A percentile compares a stretch with the other conserved stretches of the same genome.
Evolutionary conservation across 1,284 basidiomycete genomes (phyloP).

Genomic region (Xerocomus nothofagi): DNA sequence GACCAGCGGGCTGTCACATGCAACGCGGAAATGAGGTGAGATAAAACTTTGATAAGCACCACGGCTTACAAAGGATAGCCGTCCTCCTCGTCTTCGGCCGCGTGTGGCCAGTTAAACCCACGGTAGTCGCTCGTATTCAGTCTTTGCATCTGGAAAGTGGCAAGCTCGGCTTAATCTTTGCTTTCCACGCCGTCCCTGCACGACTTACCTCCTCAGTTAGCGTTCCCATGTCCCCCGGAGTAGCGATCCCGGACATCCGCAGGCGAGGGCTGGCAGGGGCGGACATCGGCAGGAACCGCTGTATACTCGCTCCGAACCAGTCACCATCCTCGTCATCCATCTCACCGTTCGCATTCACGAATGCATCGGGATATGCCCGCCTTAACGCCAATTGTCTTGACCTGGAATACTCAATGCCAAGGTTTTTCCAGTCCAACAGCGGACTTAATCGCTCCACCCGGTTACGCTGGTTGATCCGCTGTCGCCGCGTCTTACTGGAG

Average conservation of each 20-base stretch:
- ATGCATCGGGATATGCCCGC: slow-evolving; percentile 94
- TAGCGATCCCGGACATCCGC: slow-evolving; percentile 69
- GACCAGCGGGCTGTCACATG: slow-evolving; percentile 67
- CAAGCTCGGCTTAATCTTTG: neutral
- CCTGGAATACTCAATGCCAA: slow-evolving; percentile 97
- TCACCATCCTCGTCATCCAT: slow-evolving; percentile 50
- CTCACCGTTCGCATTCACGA: slow-evolving; percentile 56
- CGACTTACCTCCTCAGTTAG: slow-evolving; percentile 79
- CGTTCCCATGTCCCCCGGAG: slow-evolving; percentile 92
- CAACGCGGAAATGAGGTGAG: slow-evolving; percentile 16
- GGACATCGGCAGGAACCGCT: slow-evolving; percentile 70
- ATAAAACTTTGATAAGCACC: slow-evolving; percentile 20
- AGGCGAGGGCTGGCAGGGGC: slow-evolving; percentile 88
- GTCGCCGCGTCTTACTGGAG: slow-evolving; percentile 86
- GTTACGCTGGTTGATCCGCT: slow-evolving; percentile 98
- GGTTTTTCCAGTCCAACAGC: slow-evolving; percentile 96
- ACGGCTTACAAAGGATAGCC: slow-evolving; percentile 81
- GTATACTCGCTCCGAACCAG: slow-evolving; percentile 49
- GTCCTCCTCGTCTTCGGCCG: slow-evolving; percentile 83
- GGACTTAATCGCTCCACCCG: slow-evolving; percentile 93
- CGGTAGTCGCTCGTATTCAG: slow-evolving; percentile 88
- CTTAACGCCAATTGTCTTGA: slow-evolving; percentile 90
- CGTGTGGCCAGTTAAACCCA: slow-evolving; percentile 67
- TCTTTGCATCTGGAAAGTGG: slow-evolving; percentile 68
- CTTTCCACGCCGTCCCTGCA: neutral